These are phyloP conservation scores for Nemania diffusa DNA, from an alignment of 2,329 filamentous ascomycete genomes.

Conservation along the genomic window DNA sequence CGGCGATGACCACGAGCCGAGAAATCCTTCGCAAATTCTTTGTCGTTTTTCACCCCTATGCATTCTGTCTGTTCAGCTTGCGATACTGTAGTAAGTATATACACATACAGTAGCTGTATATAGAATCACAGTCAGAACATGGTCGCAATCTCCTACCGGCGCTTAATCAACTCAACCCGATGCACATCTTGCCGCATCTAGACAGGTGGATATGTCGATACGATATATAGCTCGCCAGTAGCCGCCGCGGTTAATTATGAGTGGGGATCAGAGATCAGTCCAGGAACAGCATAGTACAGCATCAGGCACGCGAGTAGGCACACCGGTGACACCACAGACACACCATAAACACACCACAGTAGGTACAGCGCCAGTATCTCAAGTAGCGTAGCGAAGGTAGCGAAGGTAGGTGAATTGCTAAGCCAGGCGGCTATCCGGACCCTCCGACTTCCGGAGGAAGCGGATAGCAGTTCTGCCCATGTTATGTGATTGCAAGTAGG, in stretches of 20 bases:
- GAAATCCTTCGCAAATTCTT: constrained; percentile 3
- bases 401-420: background rate
- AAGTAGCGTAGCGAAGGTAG: no score
- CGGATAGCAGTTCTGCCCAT: background rate
- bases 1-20: background rate
- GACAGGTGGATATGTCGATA: background rate
- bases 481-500: background rate
- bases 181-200: constrained; percentile 25
- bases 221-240: background rate
- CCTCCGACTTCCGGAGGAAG: constrained; percentile 22
- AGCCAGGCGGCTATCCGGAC: constrained; percentile 36
- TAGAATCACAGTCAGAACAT: background rate
- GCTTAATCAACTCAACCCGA: constrained; percentile 26
- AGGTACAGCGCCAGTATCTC: no score
- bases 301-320: background rate
- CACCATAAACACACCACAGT: background rate
- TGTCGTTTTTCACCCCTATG: background rate
- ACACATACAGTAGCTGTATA: background rate
- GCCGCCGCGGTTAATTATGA: constrained; percentile 33
- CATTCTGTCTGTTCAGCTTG: background rate
- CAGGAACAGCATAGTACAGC: constrained; percentile 6
- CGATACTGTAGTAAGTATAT: no score
- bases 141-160: constrained; percentile 29
- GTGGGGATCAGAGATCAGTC: constrained; percentile 1
- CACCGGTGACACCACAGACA: background rate